Percentiles rank a stretch among this genome's conserved stretches.
These are phyloP conservation scores for Artemisia princeps DNA, from an alignment of 140 eudicot genomes.

Conservation along the genomic window DNA sequence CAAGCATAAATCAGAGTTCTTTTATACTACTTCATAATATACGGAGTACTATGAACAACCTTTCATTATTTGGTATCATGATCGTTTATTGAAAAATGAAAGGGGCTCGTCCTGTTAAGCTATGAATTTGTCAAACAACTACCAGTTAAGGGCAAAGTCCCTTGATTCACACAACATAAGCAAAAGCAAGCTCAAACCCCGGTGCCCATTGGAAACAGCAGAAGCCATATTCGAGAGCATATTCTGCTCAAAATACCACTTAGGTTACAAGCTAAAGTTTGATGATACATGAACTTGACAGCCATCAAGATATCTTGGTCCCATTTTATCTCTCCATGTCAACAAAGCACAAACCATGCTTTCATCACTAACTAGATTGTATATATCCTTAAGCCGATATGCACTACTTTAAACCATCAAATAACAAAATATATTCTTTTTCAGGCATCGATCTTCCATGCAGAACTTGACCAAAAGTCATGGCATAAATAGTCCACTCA, in stretches of 20 bases:
- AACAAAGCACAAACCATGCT: slow-evolving; percentile 21
- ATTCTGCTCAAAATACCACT: neutral
- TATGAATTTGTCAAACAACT: neutral
- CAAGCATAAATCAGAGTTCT: slow-evolving; percentile 5
- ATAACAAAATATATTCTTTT: slow-evolving; percentile 1
- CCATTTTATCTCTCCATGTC: slow-evolving; percentile 27
- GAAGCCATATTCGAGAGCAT: neutral
- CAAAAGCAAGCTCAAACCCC: neutral
- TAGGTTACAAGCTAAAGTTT: slow-evolving; percentile 4
- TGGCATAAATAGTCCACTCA: neutral
- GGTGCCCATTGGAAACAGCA: slow-evolving; percentile 3
- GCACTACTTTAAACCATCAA: slow-evolving; percentile 10
- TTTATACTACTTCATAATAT: neutral
- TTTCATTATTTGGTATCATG: neutral
- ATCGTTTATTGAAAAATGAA: neutral
- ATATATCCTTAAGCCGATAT: slow-evolving; percentile 8
- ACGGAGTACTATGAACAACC: neutral
- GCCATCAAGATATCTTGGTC: slow-evolving; percentile 18
- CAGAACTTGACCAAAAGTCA: slow-evolving; percentile 15
- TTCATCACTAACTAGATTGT: neutral
- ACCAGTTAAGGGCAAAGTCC: neutral
- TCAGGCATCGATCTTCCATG: neutral
- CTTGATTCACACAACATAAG: neutral
- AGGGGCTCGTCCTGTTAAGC: slow-evolving; percentile 4
- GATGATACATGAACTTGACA: neutral